phyloP scores from a whole-genome alignment of 2,329 filamentous ascomycete genomes.

The Tympanopsis confertula region DNA sequence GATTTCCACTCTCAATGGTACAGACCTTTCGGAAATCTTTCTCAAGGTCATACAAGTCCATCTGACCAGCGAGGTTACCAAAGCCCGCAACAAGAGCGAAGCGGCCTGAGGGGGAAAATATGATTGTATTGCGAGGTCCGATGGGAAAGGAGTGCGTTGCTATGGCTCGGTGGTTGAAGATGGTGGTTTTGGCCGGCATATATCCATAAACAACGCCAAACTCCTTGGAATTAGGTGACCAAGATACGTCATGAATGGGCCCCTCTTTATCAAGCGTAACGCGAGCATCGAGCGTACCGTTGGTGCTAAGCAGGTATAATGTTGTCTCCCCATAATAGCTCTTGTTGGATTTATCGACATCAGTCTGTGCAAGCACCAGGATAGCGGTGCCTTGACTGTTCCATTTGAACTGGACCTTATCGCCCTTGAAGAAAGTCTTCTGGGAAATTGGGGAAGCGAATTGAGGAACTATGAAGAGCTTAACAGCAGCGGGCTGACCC shows the following conservation, averaged over 20 bases:
- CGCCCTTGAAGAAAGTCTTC: conserved; percentile 98
- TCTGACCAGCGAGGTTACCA: conserved; percentile 91
- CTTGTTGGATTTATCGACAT: conserved; percentile 96
- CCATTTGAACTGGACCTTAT: conserved; percentile 98
- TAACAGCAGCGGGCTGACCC: conserved; percentile 87
- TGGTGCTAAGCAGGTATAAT: conserved; percentile 85
- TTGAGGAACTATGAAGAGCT: conserved; percentile 85
- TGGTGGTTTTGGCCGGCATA: conserved; percentile 98
- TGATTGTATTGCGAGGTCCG: conserved; percentile 83
- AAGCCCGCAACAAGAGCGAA: conserved; percentile 93
- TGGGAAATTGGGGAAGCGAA: conserved; percentile 71
- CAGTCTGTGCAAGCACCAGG: conserved; percentile 91
- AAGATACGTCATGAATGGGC: conserved; percentile 91
- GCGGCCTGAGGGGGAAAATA: conserved; percentile 84
- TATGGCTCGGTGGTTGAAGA: conserved; percentile 84
- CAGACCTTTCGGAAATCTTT: conserved; percentile 87
- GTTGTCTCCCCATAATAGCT: conserved; percentile 99
- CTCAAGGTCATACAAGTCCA: conserved; percentile 92
- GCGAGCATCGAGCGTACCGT: conserved; percentile 82
- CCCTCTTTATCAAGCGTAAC: conserved; percentile 73
- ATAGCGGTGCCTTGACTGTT: conserved; percentile 83
- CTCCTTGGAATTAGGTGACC: conserved; percentile 95
- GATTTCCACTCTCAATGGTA: conserved; percentile 90
- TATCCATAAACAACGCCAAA: conserved; percentile 96
- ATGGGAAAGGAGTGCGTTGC: conserved; percentile 77